A percentile compares a stretch with the other conserved stretches of the same genome.
Evolutionary conservation across 2,329 filamentous ascomycete genomes (phyloP).

Genomic region (Pezicula radicicola): DNA sequence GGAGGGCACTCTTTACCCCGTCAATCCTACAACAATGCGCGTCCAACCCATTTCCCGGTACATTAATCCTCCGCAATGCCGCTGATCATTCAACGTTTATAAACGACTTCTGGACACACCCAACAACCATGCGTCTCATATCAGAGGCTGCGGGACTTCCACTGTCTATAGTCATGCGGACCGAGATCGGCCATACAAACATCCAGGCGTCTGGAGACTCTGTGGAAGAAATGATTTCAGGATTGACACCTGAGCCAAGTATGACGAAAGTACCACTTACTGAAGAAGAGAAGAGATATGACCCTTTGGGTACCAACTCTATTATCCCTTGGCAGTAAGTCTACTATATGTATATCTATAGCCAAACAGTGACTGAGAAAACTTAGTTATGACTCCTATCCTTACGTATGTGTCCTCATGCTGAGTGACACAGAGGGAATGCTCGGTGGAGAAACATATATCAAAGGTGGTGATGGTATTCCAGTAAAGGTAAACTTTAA

Average conservation of each 20-base stretch:
- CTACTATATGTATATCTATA: not conserved
- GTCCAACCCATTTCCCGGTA: constrained; percentile 6
- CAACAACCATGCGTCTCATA: constrained; percentile 18
- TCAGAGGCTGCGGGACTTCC: constrained; percentile 20
- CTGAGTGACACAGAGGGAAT: constrained; percentile 38
- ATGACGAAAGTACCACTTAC: constrained; percentile 13
- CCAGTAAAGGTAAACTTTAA: constrained; percentile 30
- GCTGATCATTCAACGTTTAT: constrained; percentile 21
- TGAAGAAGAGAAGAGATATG: constrained; percentile 10
- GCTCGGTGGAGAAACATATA: constrained; percentile 50
- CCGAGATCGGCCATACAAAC: constrained; percentile 25
- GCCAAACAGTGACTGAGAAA: not conserved
- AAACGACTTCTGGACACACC: constrained; percentile 22
- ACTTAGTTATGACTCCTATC: constrained; percentile 34
- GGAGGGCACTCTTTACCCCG: constrained; percentile 1
- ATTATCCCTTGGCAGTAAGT: constrained; percentile 24
- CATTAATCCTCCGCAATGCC: constrained; percentile 19
- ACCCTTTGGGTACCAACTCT: constrained; percentile 15
- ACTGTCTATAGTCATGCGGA: constrained; percentile 20
- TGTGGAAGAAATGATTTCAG: constrained; percentile 10
- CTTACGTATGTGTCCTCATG: constrained; percentile 45
- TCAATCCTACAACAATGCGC: constrained; percentile 4
- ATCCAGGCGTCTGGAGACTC: constrained; percentile 17
- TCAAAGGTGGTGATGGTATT: constrained; percentile 44
- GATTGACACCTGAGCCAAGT: constrained; percentile 16